These are phyloP conservation scores for Lolium multiflorum DNA, from an alignment of 176 grass and related monocot genomes.

Conservation along the genomic window DNA sequence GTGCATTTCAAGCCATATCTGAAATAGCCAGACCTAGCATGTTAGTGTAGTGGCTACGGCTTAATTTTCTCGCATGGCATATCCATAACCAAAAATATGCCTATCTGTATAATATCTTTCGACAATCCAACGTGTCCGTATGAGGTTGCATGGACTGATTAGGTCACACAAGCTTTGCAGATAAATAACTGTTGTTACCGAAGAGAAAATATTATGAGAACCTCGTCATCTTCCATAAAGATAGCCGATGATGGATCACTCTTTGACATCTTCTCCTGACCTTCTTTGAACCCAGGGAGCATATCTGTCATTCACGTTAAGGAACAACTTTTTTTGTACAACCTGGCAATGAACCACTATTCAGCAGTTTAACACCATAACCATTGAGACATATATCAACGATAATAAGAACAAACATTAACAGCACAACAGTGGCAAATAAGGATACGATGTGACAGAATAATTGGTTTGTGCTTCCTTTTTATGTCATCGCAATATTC, in stretches of 20 bases:
- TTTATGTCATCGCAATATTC: slow-evolving; percentile 53
- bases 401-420: neutral
- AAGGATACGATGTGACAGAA: slow-evolving; percentile 91
- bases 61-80: neutral
- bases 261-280: too few relatives aligned
- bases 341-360: slow-evolving; percentile 17
- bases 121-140: neutral
- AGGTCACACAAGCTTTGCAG: slow-evolving; percentile 12
- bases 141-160: slow-evolving; percentile 1
- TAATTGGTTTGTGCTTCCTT: slow-evolving; percentile 91
- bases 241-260: too few relatives aligned
- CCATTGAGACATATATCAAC: neutral
- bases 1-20: neutral
- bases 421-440: neutral
- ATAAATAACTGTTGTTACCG: neutral
- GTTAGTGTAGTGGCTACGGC: neutral
- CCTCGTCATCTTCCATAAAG: too few relatives aligned
- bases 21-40: too few relatives aligned
- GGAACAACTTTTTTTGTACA: neutral
- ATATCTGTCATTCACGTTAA: slow-evolving; percentile 64
- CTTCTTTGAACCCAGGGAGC: slow-evolving; percentile 87
- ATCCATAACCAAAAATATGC: neutral
- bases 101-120: neutral
- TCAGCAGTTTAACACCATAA: neutral
- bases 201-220: neutral